Conservation (phyloP, 306 rosid species). For the Lablab purpureus region DNA sequence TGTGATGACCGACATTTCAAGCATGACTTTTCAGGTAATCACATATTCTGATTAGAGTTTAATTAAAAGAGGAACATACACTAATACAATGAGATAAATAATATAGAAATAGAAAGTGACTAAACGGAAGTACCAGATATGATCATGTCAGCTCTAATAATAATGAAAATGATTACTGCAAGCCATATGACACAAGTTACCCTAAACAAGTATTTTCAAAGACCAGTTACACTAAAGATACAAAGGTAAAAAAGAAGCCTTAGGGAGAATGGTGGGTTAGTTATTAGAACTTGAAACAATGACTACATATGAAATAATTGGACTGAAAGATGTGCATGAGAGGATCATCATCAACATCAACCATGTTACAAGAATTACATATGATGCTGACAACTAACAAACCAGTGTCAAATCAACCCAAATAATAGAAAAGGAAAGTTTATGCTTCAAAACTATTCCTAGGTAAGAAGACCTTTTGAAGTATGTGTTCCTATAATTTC, state of each 20-base stretch:
- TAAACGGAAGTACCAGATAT: slow-evolving; percentile 10
- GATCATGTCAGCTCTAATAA: slow-evolving; percentile 8
- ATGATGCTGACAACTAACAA: not conserved
- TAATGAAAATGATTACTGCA: slow-evolving; percentile 19
- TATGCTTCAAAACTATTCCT: not conserved
- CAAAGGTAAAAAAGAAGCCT: slow-evolving; percentile 11
- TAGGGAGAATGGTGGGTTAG: not conserved
- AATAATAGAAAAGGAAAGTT: not conserved
- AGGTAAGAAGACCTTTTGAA: not conserved
- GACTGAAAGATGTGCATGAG: slow-evolving; percentile 12
- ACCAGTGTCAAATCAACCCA: not conserved
- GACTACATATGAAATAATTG: not conserved
- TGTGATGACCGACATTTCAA: slow-evolving; percentile 6
- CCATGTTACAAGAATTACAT: not conserved
- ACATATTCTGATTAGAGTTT: not conserved
- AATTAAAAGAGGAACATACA: not conserved
- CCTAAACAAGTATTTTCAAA: slow-evolving; percentile 9
- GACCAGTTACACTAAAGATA: not conserved
- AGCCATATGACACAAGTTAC: not conserved
- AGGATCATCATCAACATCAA: not conserved
- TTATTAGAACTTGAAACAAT: slow-evolving; percentile 1
- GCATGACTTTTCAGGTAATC: slow-evolving; percentile 11
- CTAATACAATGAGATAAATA: not conserved
- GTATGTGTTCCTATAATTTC: not conserved
- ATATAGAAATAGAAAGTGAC: not conserved